Evolutionary conservation across 345 rosid species (phyloP).

Genomic region (Adansonia digitata): DNA sequence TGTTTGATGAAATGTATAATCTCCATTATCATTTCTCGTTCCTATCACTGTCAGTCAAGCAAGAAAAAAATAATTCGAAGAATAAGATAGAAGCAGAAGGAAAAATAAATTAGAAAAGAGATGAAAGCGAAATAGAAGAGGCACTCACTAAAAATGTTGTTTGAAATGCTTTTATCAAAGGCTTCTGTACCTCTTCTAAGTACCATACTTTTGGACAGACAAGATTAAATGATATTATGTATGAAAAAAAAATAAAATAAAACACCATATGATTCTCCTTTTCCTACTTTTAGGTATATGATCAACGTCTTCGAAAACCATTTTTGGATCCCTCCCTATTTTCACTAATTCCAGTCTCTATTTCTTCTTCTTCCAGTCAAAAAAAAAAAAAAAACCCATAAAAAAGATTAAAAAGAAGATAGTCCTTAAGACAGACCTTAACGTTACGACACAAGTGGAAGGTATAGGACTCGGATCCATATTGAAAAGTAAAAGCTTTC

Average conservation of each 20-base stretch:
- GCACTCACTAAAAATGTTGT: conserved; percentile 31
- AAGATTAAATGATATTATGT: no score
- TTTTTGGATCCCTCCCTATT: conserved; percentile 25
- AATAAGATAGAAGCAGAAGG: background rate
- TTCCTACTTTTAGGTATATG: conserved; percentile 53
- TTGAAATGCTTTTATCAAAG: conserved; percentile 51
- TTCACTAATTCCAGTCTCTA: conserved; percentile 15
- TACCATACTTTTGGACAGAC: no score
- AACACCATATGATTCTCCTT: conserved; percentile 29
- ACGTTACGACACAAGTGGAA: no score
- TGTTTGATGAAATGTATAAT: conserved; percentile 25
- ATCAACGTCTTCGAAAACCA: conserved; percentile 22
- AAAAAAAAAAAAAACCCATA: background rate
- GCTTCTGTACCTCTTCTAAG: conserved; percentile 55
- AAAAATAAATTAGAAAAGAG: conserved; percentile 17
- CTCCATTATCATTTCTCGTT: conserved; percentile 22
- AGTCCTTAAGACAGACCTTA: conserved; percentile 6
- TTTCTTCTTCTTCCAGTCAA: conserved; percentile 2
- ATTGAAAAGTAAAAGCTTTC: no score
- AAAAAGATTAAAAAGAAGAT: background rate
- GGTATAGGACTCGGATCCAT: no score
- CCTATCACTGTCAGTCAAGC: conserved; percentile 33
- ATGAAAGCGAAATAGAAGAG: conserved; percentile 49
- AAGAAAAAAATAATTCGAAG: conserved; percentile 3
- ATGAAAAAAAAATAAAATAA: no score